Base-by-base conservation (phyloP, 2,329 filamentous ascomycete genomes). In the Niveomyces coronatus region DNA sequence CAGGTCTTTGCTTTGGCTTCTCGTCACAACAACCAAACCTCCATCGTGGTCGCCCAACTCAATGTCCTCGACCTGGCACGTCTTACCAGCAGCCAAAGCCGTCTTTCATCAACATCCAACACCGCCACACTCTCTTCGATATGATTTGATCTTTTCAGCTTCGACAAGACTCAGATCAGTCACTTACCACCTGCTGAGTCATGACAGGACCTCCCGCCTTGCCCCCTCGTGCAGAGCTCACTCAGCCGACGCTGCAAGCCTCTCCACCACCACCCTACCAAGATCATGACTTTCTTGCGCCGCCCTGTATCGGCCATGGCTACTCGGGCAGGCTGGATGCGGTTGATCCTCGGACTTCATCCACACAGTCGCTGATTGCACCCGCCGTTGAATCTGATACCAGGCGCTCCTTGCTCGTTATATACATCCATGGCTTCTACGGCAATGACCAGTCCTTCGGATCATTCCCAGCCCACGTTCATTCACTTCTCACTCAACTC, bases 401-500 rank as follows among this genome's bases (percentile, higher is more conserved):
- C 43, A 64, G 67, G 31, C 68, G 75, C 44, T 74, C 67, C 18
- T 66, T 95, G 17, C 69, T 95, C 2, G 55, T 94, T 16, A 66
- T 94, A 37, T 94, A 87, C 55, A 78, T 94, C 40, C 88, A 94
- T 63, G 87, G 88, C 44, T 94, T 93, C 61, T 82, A 91, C 70
- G 87, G 88, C 36, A 82, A 85, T 43, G 84, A 91, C 56, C 82
- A 82, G 22, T 93, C 84, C 41, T 95, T 95, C 54, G 75, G 79
- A 44, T 85, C 82, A 31, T 94, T 95, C 49, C 88, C 88, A 1
- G 83, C 83, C 7, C 86, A 94, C 61, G 74, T 94, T 4, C 88
- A 95, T 56, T 74, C 78, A 48, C 69, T 84, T 24, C 66, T 93
- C 27, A 76, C 76, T 10, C 65, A 74, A 8, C 67, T 79, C 1